Conservation (phyloP, 2,329 filamentous ascomycete genomes). For the Neobulgaria alba region DNA sequence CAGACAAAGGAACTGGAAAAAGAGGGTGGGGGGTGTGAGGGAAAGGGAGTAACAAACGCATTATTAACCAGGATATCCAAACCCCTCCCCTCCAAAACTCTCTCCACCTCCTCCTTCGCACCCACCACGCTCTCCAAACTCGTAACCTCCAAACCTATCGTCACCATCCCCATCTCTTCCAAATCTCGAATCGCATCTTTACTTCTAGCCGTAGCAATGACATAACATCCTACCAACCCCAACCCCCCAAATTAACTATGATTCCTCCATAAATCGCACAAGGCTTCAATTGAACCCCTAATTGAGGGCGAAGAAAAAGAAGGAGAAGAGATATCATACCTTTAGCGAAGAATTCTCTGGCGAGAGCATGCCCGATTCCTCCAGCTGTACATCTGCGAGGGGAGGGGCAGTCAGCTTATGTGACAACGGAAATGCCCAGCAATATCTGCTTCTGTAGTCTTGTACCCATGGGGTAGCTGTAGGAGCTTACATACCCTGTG, state of each 20-base stretch:
- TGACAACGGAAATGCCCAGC: too few relatives aligned
- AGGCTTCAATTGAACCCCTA: too few relatives aligned
- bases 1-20: background rate
- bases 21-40: background rate
- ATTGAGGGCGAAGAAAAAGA: background rate
- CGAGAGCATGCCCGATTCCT: constrained; percentile 35
- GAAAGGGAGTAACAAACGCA: constrained; percentile 37
- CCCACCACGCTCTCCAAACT: constrained; percentile 13
- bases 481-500: constrained; percentile 10
- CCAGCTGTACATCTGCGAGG: constrained; percentile 24
- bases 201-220: constrained; percentile 35
- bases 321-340: constrained; percentile 19
- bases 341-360: constrained; percentile 30
- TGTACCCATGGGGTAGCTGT: background rate
- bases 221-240: constrained; percentile 26
- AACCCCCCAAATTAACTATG: background rate
- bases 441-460: too few relatives aligned
- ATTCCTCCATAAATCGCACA: background rate
- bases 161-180: constrained; percentile 27
- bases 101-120: constrained; percentile 21
- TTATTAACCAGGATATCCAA: constrained; percentile 92
- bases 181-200: constrained; percentile 28
- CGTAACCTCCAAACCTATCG: constrained; percentile 35
- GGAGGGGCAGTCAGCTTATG: background rate
- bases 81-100: constrained; percentile 57